A percentile compares a stretch with the other conserved stretches of the same genome.
These are phyloP conservation scores for Symbiotaphrina buchneri DNA, from an alignment of 495 filamentous ascomycete genomes.

Conservation along the genomic window DNA sequence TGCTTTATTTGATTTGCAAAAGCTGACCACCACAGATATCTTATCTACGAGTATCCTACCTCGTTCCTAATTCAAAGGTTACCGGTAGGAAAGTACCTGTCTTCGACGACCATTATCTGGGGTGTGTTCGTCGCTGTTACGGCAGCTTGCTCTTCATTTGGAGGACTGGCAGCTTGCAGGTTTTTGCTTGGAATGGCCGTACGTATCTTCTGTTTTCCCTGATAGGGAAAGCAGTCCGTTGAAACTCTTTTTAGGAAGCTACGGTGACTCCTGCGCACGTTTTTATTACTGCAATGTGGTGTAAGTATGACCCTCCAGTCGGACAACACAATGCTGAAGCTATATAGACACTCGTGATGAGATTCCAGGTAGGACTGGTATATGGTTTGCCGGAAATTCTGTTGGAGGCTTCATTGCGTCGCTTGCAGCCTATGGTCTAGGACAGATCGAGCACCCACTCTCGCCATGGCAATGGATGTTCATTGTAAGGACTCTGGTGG, in stretches of 20 bases:
- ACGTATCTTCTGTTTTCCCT: not conserved
- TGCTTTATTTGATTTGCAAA: slow-evolving; percentile 10
- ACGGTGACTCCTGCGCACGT: slow-evolving; percentile 18
- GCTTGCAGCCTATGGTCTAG: slow-evolving; percentile 21
- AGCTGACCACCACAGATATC: slow-evolving; percentile 14
- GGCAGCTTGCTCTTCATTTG: not conserved
- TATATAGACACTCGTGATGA: slow-evolving; percentile 14
- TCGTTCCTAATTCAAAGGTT: slow-evolving; percentile 11
- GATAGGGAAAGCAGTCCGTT: not conserved
- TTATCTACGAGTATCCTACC: slow-evolving; percentile 13
- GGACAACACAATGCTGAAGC: no score
- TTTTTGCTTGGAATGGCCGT: slow-evolving; percentile 24
- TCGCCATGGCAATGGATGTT: not conserved
- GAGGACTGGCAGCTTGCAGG: slow-evolving; percentile 5
- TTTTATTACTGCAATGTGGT: slow-evolving; percentile 15
- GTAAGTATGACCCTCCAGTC: no score
- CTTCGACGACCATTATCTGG: slow-evolving; percentile 14
- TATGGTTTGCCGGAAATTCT: not conserved
- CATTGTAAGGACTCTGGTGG: not conserved
- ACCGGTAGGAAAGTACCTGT: slow-evolving; percentile 13
- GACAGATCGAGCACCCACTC: slow-evolving; percentile 12
- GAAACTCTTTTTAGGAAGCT: slow-evolving; percentile 14
- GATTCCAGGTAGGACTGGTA: slow-evolving; percentile 7
- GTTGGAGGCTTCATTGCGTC: slow-evolving; percentile 11
- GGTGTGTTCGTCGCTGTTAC: not conserved